phyloP scores from a whole-genome alignment of 495 filamentous ascomycete genomes.

The Thermothielavioides terrestris region DNA sequence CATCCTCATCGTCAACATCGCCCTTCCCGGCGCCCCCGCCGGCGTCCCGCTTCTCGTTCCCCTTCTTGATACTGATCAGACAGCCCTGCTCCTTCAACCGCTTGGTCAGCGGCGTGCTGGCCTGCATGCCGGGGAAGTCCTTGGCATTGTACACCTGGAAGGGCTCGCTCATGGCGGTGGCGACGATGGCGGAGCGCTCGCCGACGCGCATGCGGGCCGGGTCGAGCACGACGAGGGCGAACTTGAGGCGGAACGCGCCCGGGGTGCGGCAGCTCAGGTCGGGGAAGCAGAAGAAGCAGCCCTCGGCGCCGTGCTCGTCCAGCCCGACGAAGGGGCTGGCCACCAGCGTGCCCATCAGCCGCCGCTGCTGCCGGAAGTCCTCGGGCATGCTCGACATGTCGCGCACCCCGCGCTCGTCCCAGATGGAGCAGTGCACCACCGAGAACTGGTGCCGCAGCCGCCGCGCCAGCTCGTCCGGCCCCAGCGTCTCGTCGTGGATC shows the following conservation, averaged over 20 bases:
- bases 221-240: slow-evolving; percentile 76
- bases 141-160: slow-evolving; percentile 94
- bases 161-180: slow-evolving; percentile 60
- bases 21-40: slow-evolving; percentile 35
- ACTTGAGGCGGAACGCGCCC: slow-evolving; percentile 72
- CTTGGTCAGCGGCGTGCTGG: slow-evolving; percentile 60
- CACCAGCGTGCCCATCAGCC: slow-evolving; percentile 73
- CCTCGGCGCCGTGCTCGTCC: slow-evolving; percentile 56
- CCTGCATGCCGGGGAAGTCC: slow-evolving; percentile 90
- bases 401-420: slow-evolving; percentile 49
- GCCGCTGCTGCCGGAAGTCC: slow-evolving; percentile 52
- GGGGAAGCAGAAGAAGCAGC: slow-evolving; percentile 90
- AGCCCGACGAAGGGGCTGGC: slow-evolving; percentile 62
- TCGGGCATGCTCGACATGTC: slow-evolving; percentile 54
- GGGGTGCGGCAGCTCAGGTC: slow-evolving; percentile 88
- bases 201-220: slow-evolving; percentile 40
- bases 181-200: slow-evolving; percentile 52
- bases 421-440: slow-evolving; percentile 76
- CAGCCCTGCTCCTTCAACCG: slow-evolving; percentile 65
- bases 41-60: slow-evolving; percentile 54
- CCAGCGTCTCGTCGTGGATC: slow-evolving; percentile 54
- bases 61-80: slow-evolving; percentile 73
- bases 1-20: slow-evolving; percentile 40
- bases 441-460: slow-evolving; percentile 66
- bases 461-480: slow-evolving; percentile 42